phyloP scores from a whole-genome alignment of 768 basidiomycete genomes.

The Mrakia blollopis region DNA sequence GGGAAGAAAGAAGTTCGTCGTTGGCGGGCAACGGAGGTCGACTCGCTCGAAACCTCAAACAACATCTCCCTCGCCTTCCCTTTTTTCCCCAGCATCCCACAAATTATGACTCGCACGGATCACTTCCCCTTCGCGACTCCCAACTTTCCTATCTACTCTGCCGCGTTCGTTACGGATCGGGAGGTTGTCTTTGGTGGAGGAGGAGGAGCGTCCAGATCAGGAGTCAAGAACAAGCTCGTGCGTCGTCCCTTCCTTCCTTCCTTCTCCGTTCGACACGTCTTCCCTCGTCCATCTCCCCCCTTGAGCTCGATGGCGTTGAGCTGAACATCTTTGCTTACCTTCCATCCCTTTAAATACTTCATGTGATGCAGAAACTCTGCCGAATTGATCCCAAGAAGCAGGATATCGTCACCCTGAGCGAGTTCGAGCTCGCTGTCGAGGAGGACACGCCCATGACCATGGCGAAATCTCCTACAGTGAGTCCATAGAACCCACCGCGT shows the following conservation, averaged over 20 bases:
- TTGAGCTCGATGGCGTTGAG: not conserved
- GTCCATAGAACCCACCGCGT: not conserved
- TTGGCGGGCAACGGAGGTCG: no score
- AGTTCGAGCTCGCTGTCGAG: slow-evolving; percentile 67
- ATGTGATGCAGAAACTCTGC: slow-evolving; percentile 39
- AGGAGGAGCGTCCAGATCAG: slow-evolving; percentile 78
- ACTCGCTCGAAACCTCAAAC: no score
- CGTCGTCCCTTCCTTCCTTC: slow-evolving; percentile 41
- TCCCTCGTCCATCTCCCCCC: slow-evolving; percentile 7
- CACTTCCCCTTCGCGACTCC: slow-evolving; percentile 74
- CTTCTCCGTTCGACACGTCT: not conserved
- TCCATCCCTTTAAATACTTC: slow-evolving; percentile 48
- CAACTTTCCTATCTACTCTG: slow-evolving; percentile 82
- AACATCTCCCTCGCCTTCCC: not conserved
- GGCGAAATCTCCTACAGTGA: slow-evolving; percentile 60
- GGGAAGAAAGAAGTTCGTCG: no score
- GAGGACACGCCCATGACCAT: slow-evolving; percentile 99
- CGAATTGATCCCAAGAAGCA: slow-evolving; percentile 41
- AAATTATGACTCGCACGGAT: slow-evolving; percentile 62
- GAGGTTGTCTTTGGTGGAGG: slow-evolving; percentile 74
- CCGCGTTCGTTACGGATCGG: slow-evolving; percentile 67
- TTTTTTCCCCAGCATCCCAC: not conserved
- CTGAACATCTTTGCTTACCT: slow-evolving; percentile 39
- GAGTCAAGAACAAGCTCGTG: slow-evolving; percentile 92
- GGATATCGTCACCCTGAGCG: slow-evolving; percentile 43